Conservation (phyloP, 2,329 filamentous ascomycete genomes). For the Talaromyces marneffei region DNA sequence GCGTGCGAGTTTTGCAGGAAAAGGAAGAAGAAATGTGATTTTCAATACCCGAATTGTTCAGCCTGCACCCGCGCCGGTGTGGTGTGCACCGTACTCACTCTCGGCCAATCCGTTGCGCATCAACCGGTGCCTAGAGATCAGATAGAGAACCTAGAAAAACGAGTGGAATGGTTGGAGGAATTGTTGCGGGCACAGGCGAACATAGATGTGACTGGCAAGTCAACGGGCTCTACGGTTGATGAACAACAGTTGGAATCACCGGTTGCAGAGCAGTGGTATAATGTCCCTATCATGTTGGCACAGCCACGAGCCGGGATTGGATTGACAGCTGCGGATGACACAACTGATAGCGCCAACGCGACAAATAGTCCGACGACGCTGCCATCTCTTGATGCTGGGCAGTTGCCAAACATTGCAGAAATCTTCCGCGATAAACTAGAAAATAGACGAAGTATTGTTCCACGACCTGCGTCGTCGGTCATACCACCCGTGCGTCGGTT, state of each 20-base stretch:
- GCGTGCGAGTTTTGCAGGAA: slow-evolving; percentile 39
- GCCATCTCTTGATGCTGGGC: slow-evolving; percentile 22
- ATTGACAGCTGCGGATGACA: slow-evolving; percentile 19
- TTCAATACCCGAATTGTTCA: slow-evolving; percentile 37
- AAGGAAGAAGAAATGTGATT: slow-evolving; percentile 39
- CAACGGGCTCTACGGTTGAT: slow-evolving; percentile 29
- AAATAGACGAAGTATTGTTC: slow-evolving; percentile 31
- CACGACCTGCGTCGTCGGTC: slow-evolving; percentile 24
- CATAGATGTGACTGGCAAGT: slow-evolving; percentile 27
- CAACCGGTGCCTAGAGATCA: slow-evolving; percentile 36
- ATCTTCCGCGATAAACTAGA: slow-evolving; percentile 37
- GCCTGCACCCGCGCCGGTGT: slow-evolving; percentile 37
- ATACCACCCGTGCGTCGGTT: slow-evolving; percentile 30
- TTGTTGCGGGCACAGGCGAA: slow-evolving; percentile 32
- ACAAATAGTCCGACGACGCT: slow-evolving; percentile 14
- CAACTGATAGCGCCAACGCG: slow-evolving; percentile 3
- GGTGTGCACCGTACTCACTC: slow-evolving; percentile 35
- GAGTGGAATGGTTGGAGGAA: slow-evolving; percentile 36
- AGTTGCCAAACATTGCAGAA: slow-evolving; percentile 35
- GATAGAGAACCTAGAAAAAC: slow-evolving; percentile 35
- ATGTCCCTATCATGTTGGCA: slow-evolving; percentile 33
- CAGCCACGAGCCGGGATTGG: slow-evolving; percentile 21
- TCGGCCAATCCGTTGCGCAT: slow-evolving; percentile 33
- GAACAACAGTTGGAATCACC: slow-evolving; percentile 8
- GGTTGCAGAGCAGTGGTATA: slow-evolving; percentile 35